A percentile compares a stretch with the other conserved stretches of the same genome.
These are phyloP conservation scores for Sclerotinia spermophila DNA, from an alignment of 2,329 filamentous ascomycete species.

Conservation along the genomic window DNA sequence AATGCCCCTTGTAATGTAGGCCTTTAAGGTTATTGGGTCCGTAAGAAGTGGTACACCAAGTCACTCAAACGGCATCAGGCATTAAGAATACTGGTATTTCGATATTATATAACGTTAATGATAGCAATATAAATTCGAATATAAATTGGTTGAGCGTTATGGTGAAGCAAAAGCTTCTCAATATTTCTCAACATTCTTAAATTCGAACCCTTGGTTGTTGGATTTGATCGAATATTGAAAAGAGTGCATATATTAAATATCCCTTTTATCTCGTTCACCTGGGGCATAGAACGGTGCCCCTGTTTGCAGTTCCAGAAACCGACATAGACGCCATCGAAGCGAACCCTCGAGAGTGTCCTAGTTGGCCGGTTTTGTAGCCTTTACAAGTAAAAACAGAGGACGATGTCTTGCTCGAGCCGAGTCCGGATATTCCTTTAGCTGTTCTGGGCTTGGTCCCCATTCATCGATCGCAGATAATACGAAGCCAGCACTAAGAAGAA, in stretches of 20 bases:
- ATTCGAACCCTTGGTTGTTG: neutral
- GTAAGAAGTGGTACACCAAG: neutral
- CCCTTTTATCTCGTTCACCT: neutral
- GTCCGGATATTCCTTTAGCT: constrained; percentile 34
- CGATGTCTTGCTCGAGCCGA: constrained; percentile 26
- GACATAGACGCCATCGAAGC: neutral
- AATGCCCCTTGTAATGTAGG: constrained; percentile 2
- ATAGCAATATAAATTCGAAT: neutral
- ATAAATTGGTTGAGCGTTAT: neutral
- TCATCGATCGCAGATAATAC: constrained; percentile 24
- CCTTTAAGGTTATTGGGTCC: neutral
- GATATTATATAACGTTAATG: neutral
- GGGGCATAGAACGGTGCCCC: neutral
- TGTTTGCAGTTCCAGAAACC: neutral
- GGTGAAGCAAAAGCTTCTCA: rapidly evolving
- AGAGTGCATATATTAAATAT: rapidly evolving
- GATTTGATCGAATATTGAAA: neutral
- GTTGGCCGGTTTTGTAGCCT: neutral
- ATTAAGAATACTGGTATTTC: neutral
- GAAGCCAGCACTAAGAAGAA: constrained; percentile 25
- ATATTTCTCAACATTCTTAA: too few species aligned
- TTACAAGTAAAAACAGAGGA: neutral
- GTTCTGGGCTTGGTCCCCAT: constrained; percentile 24
- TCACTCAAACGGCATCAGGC: neutral
- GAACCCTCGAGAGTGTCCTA: neutral